phyloP scores from a whole-genome alignment of 371 early-diverging fungal genomes.

The Rhizomucor pusillus region DNA sequence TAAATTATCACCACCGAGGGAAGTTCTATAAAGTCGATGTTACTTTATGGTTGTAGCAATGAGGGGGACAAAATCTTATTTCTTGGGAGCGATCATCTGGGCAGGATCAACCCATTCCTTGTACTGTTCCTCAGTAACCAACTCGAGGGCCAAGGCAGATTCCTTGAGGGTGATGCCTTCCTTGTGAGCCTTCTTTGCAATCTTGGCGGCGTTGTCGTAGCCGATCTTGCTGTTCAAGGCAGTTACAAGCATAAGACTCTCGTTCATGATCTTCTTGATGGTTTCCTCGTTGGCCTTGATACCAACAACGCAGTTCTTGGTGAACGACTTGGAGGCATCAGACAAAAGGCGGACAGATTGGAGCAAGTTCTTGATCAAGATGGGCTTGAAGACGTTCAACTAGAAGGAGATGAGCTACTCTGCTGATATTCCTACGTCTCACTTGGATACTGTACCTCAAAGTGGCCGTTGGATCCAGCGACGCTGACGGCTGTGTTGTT shows the following conservation, averaged over 20 bases:
- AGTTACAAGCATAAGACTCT: slow-evolving; percentile 32
- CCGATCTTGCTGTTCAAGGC: slow-evolving; percentile 53
- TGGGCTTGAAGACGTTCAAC: slow-evolving; percentile 97
- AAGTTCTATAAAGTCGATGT: too few relatives aligned
- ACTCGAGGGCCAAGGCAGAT: slow-evolving; percentile 78
- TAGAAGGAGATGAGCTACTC: too few relatives aligned
- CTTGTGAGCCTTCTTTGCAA: slow-evolving; percentile 95
- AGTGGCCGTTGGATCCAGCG: slow-evolving; percentile 93
- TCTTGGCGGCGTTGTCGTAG: slow-evolving; percentile 79
- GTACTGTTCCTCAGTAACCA: slow-evolving; percentile 85
- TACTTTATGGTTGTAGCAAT: too few relatives aligned
- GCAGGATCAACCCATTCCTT: slow-evolving; percentile 90
- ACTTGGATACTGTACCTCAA: too few relatives aligned
- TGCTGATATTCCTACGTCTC: too few relatives aligned
- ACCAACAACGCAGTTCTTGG: slow-evolving; percentile 88
- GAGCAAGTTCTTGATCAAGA: slow-evolving; percentile 91
- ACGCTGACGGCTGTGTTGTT: slow-evolving; percentile 89
- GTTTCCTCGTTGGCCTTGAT: slow-evolving; percentile 87
- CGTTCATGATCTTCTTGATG: slow-evolving; percentile 75
- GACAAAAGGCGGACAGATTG: slow-evolving; percentile 85
- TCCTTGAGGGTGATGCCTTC: slow-evolving; percentile 79
- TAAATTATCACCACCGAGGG: too few relatives aligned
- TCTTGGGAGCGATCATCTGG: slow-evolving; percentile 77
- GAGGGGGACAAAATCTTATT: too few relatives aligned
- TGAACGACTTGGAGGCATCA: slow-evolving; percentile 86